Percentiles rank a stretch among this genome's conserved stretches.
phyloP scores from a whole-genome alignment of 495 filamentous ascomycete genomes.

The Penicillium coprophilum region DNA sequence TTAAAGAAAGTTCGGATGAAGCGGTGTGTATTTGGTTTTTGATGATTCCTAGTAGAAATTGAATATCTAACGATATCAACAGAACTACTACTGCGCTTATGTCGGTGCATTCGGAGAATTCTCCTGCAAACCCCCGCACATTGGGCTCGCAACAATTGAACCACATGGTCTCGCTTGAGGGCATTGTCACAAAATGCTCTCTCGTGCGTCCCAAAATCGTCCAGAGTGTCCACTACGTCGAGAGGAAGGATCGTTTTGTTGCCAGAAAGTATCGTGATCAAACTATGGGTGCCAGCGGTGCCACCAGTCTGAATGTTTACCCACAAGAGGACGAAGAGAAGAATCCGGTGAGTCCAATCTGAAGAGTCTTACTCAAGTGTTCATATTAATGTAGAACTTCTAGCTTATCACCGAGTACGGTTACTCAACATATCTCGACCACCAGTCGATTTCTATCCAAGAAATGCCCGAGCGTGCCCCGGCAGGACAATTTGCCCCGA shows the following conservation, averaged over 20 bases:
- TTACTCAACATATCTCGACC: slow-evolving; percentile 91
- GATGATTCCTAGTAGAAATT: neutral
- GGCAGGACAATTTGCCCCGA: slow-evolving; percentile 89
- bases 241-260: slow-evolving; percentile 77
- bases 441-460: slow-evolving; percentile 97
- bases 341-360: slow-evolving; percentile 51
- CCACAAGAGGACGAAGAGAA: slow-evolving; percentile 90
- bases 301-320: slow-evolving; percentile 85
- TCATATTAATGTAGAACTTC: slow-evolving; percentile 12
- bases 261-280: slow-evolving; percentile 89
- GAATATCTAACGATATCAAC: slow-evolving; percentile 13
- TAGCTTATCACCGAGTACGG: slow-evolving; percentile 91
- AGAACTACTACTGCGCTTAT: slow-evolving; percentile 92
- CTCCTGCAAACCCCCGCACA: slow-evolving; percentile 93
- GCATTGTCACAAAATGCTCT: slow-evolving; percentile 95
- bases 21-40: slow-evolving; percentile 41
- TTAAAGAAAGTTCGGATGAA: slow-evolving; percentile 60
- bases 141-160: slow-evolving; percentile 86
- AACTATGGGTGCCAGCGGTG: slow-evolving; percentile 89
- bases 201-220: slow-evolving; percentile 94
- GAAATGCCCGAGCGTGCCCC: slow-evolving; percentile 99
- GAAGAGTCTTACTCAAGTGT: neutral
- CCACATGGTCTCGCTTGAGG: slow-evolving; percentile 94
- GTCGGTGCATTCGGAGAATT: slow-evolving; percentile 93
- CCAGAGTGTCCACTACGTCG: slow-evolving; percentile 95